Conservation (phyloP, 306 rosid genomes). For the Adenanthera pavonina region DNA sequence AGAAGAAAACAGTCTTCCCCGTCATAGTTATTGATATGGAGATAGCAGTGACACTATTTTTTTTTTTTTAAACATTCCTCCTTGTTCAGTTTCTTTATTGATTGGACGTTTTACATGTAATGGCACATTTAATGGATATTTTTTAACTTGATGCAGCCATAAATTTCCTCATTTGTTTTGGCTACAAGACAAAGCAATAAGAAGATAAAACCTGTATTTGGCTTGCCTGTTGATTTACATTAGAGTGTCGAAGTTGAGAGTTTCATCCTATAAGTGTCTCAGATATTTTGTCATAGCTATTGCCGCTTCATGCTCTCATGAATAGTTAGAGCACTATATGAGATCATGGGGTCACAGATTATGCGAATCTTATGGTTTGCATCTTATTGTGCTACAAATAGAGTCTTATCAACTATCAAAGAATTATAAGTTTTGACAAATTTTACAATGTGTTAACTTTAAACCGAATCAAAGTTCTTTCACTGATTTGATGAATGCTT, state of each 20-base stretch:
- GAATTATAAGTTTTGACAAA: not conserved
- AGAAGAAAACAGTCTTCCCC: not conserved
- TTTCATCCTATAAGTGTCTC: not conserved
- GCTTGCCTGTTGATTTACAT: constrained; percentile 10
- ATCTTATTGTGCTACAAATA: not conserved
- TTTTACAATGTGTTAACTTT: not conserved
- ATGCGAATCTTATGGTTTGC: not conserved
- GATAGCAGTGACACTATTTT: not conserved
- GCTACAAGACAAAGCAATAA: not conserved
- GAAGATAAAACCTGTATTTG: not conserved
- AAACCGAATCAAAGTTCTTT: not conserved
- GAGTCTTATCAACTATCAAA: not conserved
- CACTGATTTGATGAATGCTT: not conserved
- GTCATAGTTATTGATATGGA: not conserved
- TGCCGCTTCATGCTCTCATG: not conserved
- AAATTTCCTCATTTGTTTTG: not conserved
- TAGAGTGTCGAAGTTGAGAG: not conserved
- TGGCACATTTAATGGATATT: not conserved
- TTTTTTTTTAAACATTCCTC: not conserved
- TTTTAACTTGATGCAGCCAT: constrained; percentile 5
- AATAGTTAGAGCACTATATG: constrained; percentile 4
- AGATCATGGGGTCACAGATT: not conserved
- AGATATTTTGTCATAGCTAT: not conserved
- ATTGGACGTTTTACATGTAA: not conserved
- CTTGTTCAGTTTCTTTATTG: not conserved